phyloP scores from a whole-genome alignment of 352 stramenopile genomes.

The Phytophthora hibernalis region DNA sequence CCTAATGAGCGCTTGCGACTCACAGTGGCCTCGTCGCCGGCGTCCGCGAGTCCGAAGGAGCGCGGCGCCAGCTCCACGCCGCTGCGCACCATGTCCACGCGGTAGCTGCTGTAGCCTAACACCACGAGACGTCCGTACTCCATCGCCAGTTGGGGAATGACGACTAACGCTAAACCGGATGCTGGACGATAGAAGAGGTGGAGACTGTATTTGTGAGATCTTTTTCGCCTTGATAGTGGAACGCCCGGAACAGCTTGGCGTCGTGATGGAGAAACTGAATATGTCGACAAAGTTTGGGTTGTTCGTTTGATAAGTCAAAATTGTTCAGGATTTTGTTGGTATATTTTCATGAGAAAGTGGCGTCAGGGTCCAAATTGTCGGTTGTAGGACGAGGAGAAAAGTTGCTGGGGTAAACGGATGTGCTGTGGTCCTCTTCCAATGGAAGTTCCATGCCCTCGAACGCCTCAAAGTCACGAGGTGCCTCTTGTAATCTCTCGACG shows the following conservation, averaged over 20 bases:
- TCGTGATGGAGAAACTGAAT: not conserved
- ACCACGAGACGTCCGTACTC: constrained; percentile 88
- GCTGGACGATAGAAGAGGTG: not conserved
- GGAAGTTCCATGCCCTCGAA: constrained; percentile 20
- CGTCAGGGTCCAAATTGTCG: not conserved
- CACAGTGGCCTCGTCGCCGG: constrained; percentile 13
- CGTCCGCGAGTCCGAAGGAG: constrained; percentile 51
- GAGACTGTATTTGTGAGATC: constrained; percentile 10
- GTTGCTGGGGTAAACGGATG: constrained; percentile 10
- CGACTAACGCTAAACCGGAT: not conserved
- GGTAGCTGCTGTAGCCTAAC: constrained; percentile 88
- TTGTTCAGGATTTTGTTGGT: not conserved
- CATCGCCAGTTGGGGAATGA: constrained; percentile 43
- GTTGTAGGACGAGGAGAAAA: constrained; percentile 13
- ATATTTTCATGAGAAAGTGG: constrained; percentile 14
- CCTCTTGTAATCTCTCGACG: constrained; percentile 61
- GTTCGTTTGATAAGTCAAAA: constrained; percentile 3
- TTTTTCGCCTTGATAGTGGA: constrained; percentile 8
- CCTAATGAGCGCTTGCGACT: constrained; percentile 54
- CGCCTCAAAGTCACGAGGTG: constrained; percentile 54
- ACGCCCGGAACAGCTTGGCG: not conserved
- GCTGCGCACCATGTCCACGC: constrained; percentile 56
- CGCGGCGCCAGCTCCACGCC: constrained; percentile 19
- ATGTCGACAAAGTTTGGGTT: constrained; percentile 6
- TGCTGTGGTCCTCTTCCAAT: constrained; percentile 27